phyloP scores from a whole-genome alignment of 225 moss, liverwort and hornwort species.

The Pseudisothecium myosuroides region DNA sequence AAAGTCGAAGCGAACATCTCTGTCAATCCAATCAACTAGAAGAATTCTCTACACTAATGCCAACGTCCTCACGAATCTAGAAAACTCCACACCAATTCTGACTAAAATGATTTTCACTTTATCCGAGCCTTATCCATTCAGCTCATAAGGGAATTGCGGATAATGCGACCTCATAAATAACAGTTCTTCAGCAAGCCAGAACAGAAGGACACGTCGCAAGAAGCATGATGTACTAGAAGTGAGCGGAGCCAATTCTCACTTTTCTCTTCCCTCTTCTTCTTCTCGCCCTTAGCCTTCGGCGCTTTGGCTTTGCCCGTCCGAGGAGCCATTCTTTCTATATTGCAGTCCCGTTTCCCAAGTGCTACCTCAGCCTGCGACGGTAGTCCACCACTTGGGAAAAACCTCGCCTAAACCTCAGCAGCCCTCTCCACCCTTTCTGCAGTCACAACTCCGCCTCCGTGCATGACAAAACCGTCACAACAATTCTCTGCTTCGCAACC shows the following conservation, averaged over 20 bases:
- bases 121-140: slow-evolving; percentile 13
- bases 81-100: neutral
- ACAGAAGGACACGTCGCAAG: neutral
- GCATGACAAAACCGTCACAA: neutral
- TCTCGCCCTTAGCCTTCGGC: slow-evolving; percentile 49
- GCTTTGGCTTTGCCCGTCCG: slow-evolving; percentile 48
- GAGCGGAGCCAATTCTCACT: slow-evolving; percentile 29
- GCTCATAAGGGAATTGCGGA: neutral
- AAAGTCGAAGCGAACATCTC: neutral
- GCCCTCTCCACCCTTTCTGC: neutral
- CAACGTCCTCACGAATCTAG: neutral
- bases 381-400: slow-evolving; percentile 1
- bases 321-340: slow-evolving; percentile 32
- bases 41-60: neutral
- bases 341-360: neutral
- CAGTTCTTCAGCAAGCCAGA: neutral
- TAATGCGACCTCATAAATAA: neutral
- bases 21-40: slow-evolving; percentile 1
- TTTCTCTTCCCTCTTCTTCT: slow-evolving; percentile 69
- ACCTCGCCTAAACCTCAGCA: slow-evolving; percentile 34
- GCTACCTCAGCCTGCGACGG: neutral
- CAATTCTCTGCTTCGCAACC: neutral
- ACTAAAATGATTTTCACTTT: neutral
- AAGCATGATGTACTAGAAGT: neutral
- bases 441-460: neutral